phyloP scores from a whole-genome alignment of 208 protist species.

The Lotmaria passim region DNA sequence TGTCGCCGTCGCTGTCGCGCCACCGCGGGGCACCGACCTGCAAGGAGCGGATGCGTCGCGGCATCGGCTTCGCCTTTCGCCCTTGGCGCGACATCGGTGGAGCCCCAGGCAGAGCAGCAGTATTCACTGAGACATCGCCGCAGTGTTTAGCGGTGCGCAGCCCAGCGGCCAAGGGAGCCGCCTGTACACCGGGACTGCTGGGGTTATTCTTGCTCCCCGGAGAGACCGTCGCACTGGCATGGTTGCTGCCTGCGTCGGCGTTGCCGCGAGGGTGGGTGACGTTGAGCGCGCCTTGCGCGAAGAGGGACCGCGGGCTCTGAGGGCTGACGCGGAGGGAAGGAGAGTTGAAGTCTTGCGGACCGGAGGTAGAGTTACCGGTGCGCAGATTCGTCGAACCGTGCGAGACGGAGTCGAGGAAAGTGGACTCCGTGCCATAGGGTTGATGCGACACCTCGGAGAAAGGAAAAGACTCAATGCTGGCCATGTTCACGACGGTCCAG shows the following conservation, averaged over 20 bases:
- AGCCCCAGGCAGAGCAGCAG: not conserved
- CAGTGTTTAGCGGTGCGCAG: not conserved
- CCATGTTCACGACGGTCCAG: conserved; percentile 39
- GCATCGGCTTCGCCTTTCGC: not conserved
- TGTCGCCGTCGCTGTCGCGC: conserved; percentile 18
- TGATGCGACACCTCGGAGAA: conserved; percentile 57
- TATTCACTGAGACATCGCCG: not conserved
- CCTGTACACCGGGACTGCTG: not conserved
- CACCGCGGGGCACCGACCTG: conserved; percentile 12
- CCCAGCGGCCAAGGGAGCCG: not conserved
- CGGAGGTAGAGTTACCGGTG: not conserved
- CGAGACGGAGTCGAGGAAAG: conserved; percentile 33
- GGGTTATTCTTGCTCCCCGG: not conserved
- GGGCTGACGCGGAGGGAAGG: conserved; percentile 2
- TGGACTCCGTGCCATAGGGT: conserved; percentile 38
- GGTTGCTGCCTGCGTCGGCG: not conserved
- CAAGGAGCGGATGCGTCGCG: conserved; percentile 1
- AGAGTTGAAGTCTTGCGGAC: not conserved
- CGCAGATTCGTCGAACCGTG: not conserved
- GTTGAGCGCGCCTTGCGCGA: not conserved
- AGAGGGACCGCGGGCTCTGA: not conserved
- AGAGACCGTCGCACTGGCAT: not conserved
- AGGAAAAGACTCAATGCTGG: conserved; percentile 41
- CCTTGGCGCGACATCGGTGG: not conserved
- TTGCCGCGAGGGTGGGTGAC: not conserved